Conservation (phyloP, 2,329 filamentous ascomycete species). For the Paraphaeosphaeria sporulosa region DNA sequence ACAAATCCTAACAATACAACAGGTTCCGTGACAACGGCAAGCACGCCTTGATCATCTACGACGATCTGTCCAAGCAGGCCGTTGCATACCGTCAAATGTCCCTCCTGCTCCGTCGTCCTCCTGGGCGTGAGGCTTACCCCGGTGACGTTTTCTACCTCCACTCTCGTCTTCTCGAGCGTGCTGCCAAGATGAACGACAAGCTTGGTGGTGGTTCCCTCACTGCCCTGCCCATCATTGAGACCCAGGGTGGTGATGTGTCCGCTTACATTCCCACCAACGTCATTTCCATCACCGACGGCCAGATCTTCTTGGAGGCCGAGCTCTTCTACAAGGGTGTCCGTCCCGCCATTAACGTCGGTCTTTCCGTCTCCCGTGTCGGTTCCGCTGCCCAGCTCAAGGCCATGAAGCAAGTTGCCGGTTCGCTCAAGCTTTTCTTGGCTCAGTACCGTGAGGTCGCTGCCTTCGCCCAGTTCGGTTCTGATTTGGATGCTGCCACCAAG, state of each 20-base stretch:
- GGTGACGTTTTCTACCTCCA: conserved; percentile 99
- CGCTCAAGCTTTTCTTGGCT: conserved; percentile 99
- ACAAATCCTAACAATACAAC: neutral
- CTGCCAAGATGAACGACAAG: conserved; percentile 98
- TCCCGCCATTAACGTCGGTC: conserved; percentile 99
- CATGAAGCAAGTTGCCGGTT: conserved; percentile 99
- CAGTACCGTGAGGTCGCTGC: conserved; percentile 99
- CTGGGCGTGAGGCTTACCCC: conserved; percentile 98
- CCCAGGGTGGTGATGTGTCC: conserved; percentile 99
- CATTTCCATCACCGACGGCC: conserved; percentile 99
- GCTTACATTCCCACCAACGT: conserved; percentile 99
- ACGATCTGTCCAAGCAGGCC: conserved; percentile 97
- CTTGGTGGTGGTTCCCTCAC: conserved; percentile 96
- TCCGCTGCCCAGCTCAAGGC: conserved; percentile 99
- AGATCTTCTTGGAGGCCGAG: conserved; percentile 99
- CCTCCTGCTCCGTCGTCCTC: conserved; percentile 94
- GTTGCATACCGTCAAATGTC: conserved; percentile 99
- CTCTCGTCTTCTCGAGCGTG: conserved; percentile 98
- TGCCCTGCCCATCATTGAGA: conserved; percentile 97
- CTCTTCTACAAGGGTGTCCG: conserved; percentile 99
- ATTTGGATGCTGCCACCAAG: conserved; percentile 98
- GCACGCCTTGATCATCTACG: conserved; percentile 89
- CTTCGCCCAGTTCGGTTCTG: conserved; percentile 99
- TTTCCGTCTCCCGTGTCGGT: conserved; percentile 99
- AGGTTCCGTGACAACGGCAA: conserved; percentile 82